A percentile compares a stretch with the other conserved stretches of the same genome.
These are phyloP conservation scores for Candida bentonensis DNA, from an alignment of 805 yeast species.

Conservation along the genomic window DNA sequence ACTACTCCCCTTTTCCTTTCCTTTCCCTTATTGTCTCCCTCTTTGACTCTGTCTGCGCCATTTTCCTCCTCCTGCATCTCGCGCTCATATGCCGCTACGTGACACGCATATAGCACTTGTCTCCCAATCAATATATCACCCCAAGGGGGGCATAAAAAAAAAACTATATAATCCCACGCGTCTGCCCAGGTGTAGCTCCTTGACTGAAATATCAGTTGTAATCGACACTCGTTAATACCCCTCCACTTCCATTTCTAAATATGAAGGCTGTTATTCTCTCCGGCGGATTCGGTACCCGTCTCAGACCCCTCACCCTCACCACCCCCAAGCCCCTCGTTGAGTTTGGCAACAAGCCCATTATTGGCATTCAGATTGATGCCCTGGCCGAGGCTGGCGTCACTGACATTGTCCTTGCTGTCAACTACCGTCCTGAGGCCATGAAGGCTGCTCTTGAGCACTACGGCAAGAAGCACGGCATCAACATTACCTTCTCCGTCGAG, in stretches of 20 bases:
- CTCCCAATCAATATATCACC: background rate
- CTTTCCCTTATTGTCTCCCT: background rate
- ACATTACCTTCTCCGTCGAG: conserved; percentile 94
- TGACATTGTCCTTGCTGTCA: conserved; percentile 95
- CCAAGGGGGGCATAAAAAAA: background rate
- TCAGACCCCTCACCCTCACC: conserved; percentile 94
- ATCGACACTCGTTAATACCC: background rate
- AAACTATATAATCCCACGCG: background rate
- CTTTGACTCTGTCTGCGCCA: background rate
- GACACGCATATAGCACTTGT: background rate
- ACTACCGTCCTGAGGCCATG: conserved; percentile 99
- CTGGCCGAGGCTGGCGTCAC: conserved; percentile 97
- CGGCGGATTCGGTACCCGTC: conserved; percentile 99
- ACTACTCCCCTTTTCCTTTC: background rate
- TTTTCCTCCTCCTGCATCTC: background rate
- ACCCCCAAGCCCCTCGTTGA: conserved; percentile 95
- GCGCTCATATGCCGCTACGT: too few relatives aligned
- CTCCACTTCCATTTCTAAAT: too few relatives aligned
- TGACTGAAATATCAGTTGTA: background rate
- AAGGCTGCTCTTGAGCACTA: conserved; percentile 86
- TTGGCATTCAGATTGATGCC: conserved; percentile 95
- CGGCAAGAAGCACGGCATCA: conserved; percentile 88
- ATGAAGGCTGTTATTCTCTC: conserved; percentile 97
- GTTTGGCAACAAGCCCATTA: conserved; percentile 99
- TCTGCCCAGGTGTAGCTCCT: background rate